Evolutionary conservation across 2,329 filamentous ascomycete genomes (phyloP), one percentile per base, ranked within the genome.

Genomic region (Aspergillus quadricinctus): DNA sequence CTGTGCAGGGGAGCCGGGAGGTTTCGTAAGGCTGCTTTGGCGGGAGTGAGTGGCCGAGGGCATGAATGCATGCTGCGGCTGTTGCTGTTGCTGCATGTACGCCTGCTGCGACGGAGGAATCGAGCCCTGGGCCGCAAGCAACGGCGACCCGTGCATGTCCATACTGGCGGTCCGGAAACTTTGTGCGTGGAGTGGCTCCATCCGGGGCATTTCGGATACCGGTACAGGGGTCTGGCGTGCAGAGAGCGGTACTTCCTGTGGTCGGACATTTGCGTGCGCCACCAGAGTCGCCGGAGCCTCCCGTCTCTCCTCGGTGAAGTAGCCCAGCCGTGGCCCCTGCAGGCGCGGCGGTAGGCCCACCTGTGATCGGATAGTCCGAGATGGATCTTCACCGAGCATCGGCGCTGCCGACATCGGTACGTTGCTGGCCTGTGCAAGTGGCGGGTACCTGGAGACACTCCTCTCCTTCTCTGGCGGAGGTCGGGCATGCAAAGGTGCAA

Each of bases 301-400:
- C 35, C 71, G 65, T 27, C 71, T 64, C 7, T 76, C 75, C 11
- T 79, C 76, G 29, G 71, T 71, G 56, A 79, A 79, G 49, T 75
- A 76, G 41, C 77, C 77, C 53, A 73, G 56, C 28, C 72, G 74
- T 8, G 77, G 77, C n/a, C 77, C 77, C 57, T 69, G 69, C 41
- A 69, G 61, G 28, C 70, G 69, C 58, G 70, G 69, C 14, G 67
- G 59, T 43, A 68, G 61, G 23, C 65, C 65, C 14, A 68, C 57
- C 43, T 75, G 67, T 4, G 64, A 59, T 28, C 72, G 71, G 52
- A 70, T 69, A 40, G 65, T 59, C 40, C 70, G 69, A 29, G 68
- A 61, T 31, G 64, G 46, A 49, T 77, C 76, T 35, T 76, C 75
- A 48, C 57, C 64, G 40, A 69, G 63, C 46, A 67, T 57, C 21